Evolutionary conservation across 257 asterid genomes (phyloP).

Genomic region (Hygrophila difformis): DNA sequence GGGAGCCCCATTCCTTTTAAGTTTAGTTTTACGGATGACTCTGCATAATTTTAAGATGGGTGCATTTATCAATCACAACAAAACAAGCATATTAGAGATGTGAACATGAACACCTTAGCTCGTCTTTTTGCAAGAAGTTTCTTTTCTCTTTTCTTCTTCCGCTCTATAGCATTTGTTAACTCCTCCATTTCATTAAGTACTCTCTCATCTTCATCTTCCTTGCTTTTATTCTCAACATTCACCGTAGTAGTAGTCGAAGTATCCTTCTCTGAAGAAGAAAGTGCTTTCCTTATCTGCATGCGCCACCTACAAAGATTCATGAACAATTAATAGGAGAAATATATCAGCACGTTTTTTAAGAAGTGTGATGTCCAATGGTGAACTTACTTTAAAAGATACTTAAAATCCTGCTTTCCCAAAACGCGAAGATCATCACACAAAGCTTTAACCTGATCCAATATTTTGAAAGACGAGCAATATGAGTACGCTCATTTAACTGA

Average conservation of each 20-base stretch:
- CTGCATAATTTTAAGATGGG: neutral
- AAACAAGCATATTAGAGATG: neutral
- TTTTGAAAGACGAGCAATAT: constrained; percentile 11
- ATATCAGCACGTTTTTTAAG: neutral
- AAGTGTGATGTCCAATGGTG: neutral
- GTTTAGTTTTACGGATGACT: neutral
- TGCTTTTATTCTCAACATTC: constrained; percentile 33
- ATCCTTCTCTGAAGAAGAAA: constrained; percentile 56
- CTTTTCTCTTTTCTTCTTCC: constrained; percentile 68
- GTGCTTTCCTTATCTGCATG: constrained; percentile 62
- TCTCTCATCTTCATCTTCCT: constrained; percentile 65
- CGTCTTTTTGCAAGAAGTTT: constrained; percentile 58
- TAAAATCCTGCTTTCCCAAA: constrained; percentile 87
- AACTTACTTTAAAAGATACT: constrained; percentile 72
- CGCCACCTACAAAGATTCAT: constrained; percentile 63
- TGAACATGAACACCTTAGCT: constrained; percentile 48
- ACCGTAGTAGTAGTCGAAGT: constrained; percentile 25
- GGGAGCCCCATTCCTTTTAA: too few relatives aligned
- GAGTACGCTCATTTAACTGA: neutral
- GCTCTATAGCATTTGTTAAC: constrained; percentile 68
- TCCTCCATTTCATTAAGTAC: constrained; percentile 82
- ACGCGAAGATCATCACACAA: constrained; percentile 83
- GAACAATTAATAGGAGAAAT: constrained; percentile 2
- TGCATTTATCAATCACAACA: neutral
- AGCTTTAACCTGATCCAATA: constrained; percentile 52